Percentiles rank a stretch among this genome's conserved stretches.
These are phyloP conservation scores for Hyphopichia buzzinii DNA, from an alignment of 1,139 yeast species.

Conservation along the genomic window DNA sequence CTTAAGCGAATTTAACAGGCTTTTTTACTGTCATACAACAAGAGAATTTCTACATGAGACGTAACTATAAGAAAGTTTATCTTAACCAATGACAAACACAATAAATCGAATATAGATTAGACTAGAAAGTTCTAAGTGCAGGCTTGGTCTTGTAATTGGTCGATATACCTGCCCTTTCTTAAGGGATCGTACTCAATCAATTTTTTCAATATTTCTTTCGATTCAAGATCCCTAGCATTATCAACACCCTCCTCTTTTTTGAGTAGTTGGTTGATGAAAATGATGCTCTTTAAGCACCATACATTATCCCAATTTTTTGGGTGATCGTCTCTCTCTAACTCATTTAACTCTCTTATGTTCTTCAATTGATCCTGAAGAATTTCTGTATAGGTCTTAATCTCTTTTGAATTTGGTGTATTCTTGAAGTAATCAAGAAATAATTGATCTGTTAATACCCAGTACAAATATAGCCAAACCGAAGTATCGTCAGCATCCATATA, in stretches of 20 bases:
- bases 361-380: constrained; percentile 39
- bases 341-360: constrained; percentile 53
- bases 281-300: constrained; percentile 65
- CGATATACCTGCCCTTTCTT: constrained; percentile 59
- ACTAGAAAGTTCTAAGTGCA: no score
- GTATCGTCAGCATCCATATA: constrained; percentile 94
- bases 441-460: constrained; percentile 71
- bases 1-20: neutral
- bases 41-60: no score
- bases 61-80: no score
- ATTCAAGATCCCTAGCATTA: constrained; percentile 19
- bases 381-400: constrained; percentile 16
- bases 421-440: constrained; percentile 36
- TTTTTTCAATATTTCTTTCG: constrained; percentile 30
- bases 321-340: constrained; percentile 57
- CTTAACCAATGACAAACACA: no score
- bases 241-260: constrained; percentile 12
- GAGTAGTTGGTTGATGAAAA: constrained; percentile 41
- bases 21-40: no score
- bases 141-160: constrained; percentile 28
- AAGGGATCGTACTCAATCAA: constrained; percentile 67
- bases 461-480: constrained; percentile 84
- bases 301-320: constrained; percentile 51
- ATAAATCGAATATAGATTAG: no score
- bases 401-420: constrained; percentile 18